phyloP scores from a whole-genome alignment of 2,329 filamentous ascomycete genomes.

The Proliferodiscus dingleyae region DNA sequence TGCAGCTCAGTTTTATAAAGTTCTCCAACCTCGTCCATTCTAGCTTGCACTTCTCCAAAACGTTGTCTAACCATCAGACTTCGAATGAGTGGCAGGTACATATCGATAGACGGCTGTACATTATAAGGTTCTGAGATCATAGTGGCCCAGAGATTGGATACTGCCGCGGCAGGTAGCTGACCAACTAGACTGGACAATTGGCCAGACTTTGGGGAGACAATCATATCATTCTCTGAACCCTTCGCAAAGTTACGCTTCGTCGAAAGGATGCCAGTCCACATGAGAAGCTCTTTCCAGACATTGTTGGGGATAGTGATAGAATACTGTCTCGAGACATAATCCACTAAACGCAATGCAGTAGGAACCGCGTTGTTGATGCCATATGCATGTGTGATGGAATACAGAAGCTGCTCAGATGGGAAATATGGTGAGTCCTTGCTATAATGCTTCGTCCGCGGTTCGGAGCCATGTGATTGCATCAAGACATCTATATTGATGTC shows the following conservation, averaged over 20 bases:
- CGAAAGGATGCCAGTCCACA: conserved; percentile 59
- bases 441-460: conserved; percentile 35
- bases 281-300: conserved; percentile 63
- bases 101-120: conserved; percentile 23
- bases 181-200: too few relatives aligned
- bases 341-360: conserved; percentile 53
- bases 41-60: conserved; percentile 14
- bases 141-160: conserved; percentile 24
- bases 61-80: conserved; percentile 13
- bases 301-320: conserved; percentile 48
- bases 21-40: conserved; percentile 17
- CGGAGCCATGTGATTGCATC: conserved; percentile 7
- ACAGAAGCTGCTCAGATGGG: conserved; percentile 55
- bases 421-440: conserved; percentile 46
- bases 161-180: conserved; percentile 17
- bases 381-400: conserved; percentile 63
- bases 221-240: background rate
- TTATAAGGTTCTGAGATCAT: conserved; percentile 30
- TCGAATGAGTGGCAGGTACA: conserved; percentile 25
- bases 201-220: conserved; percentile 1
- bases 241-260: conserved; percentile 14
- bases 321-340: conserved; percentile 58
- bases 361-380: conserved; percentile 60
- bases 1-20: conserved; percentile 6
- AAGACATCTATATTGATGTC: conserved; percentile 35